A percentile compares a stretch with the other conserved stretches of the same genome.
Conservation (phyloP, 257 asterid genomes). For the Galeopsis tetrahit region DNA sequence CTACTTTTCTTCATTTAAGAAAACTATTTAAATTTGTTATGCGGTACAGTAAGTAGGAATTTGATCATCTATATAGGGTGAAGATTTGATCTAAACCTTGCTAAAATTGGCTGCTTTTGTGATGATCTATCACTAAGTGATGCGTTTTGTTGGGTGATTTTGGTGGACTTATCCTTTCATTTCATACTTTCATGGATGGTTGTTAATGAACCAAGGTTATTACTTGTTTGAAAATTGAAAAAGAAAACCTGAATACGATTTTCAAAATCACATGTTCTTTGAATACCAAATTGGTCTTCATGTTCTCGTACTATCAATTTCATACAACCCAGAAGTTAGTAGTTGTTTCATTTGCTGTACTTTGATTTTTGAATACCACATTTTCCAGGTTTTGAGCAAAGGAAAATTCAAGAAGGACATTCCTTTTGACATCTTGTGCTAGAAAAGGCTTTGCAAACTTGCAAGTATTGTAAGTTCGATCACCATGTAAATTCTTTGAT, state of each 20-base stretch:
- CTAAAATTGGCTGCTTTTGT: constrained; percentile 13
- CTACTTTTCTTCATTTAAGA: not conserved
- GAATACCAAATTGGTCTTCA: not conserved
- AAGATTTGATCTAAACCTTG: constrained; percentile 17
- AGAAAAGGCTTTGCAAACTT: constrained; percentile 25
- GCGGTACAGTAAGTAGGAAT: not conserved
- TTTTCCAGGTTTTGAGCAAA: constrained; percentile 31
- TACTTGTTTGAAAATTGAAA: not conserved
- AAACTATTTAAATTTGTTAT: not conserved
- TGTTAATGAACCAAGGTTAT: not conserved
- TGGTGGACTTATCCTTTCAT: constrained; percentile 3
- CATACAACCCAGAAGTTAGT: constrained; percentile 12
- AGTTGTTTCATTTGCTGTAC: constrained; percentile 1
- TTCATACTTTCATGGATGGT: not conserved
- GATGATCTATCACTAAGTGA: constrained; percentile 5
- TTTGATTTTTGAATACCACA: not conserved
- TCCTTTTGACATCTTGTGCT: constrained; percentile 1
- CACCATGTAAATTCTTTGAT: constrained; percentile 19
- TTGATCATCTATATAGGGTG: not conserved
- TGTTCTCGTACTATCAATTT: not conserved
- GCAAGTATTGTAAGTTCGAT: constrained; percentile 32
- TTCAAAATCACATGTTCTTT: constrained; percentile 17
- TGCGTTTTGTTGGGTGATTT: constrained; percentile 1
- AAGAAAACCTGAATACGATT: not conserved
- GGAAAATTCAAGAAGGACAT: constrained; percentile 12